These are phyloP conservation scores for Casaregolazyma lundiana DNA, from an alignment of 1,139 yeast species.

Conservation along the genomic window DNA sequence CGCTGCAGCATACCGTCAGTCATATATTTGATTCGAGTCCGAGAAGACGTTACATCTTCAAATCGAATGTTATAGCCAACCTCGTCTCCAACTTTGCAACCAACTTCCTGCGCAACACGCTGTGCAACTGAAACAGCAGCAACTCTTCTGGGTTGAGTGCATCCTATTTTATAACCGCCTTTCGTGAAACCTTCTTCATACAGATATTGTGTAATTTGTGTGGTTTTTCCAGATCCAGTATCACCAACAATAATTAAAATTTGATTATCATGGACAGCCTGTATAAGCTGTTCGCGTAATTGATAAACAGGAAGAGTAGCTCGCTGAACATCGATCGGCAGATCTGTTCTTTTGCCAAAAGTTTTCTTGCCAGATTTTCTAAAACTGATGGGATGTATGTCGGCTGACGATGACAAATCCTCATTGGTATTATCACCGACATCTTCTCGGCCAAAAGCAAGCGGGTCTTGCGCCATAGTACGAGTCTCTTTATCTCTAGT, in stretches of 20 bases:
- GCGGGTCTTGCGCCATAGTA: slow-evolving; percentile 22
- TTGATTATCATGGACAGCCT: slow-evolving; percentile 63
- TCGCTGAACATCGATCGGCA: slow-evolving; percentile 61
- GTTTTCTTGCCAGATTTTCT: slow-evolving; percentile 15
- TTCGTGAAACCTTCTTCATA: slow-evolving; percentile 67
- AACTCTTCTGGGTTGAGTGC: slow-evolving; percentile 94
- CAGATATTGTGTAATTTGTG: slow-evolving; percentile 83
- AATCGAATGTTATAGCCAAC: slow-evolving; percentile 89
- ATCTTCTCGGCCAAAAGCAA: slow-evolving; percentile 12
- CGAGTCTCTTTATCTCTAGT: slow-evolving; percentile 31
- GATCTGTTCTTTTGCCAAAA: slow-evolving; percentile 25
- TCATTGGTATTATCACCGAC: slow-evolving; percentile 16
- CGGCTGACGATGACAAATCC: slow-evolving; percentile 2
- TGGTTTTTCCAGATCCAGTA: slow-evolving; percentile 96
- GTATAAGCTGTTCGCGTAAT: slow-evolving; percentile 54
- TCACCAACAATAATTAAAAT: slow-evolving; percentile 86
- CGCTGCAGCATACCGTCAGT: slow-evolving; percentile 93
- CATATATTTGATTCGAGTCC: slow-evolving; percentile 79
- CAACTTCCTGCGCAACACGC: slow-evolving; percentile 82
- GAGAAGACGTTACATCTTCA: slow-evolving; percentile 62
- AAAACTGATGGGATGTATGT: slow-evolving; percentile 6
- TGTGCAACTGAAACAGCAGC: slow-evolving; percentile 93
- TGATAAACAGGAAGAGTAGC: slow-evolving; percentile 68
- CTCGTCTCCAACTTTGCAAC: slow-evolving; percentile 61
- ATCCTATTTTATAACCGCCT: slow-evolving; percentile 63